Percentiles rank a stretch among this genome's conserved stretches.
Evolutionary conservation across 805 yeast species (phyloP).

Genomic region (Teunomyces gatunensis): DNA sequence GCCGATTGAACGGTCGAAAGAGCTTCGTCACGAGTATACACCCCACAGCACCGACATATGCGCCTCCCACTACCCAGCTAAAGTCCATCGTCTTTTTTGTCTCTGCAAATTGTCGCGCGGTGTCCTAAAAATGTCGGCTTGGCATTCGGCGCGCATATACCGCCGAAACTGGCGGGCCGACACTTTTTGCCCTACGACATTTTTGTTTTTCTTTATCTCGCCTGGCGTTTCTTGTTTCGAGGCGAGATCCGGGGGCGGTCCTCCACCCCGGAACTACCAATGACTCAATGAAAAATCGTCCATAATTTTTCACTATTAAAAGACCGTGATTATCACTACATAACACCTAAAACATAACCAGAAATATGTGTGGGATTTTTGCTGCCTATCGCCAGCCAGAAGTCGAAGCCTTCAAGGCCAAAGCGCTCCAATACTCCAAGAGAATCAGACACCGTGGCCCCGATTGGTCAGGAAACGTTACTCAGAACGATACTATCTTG

Average conservation of each 20-base stretch:
- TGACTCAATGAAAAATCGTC: conserved; percentile 4
- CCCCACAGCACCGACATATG: background rate
- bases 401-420: conserved; percentile 75
- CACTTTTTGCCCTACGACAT: background rate
- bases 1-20: conserved; percentile 14
- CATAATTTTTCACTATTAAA: conserved; percentile 3
- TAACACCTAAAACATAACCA: background rate
- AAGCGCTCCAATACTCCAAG: conserved; percentile 87
- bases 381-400: conserved; percentile 86
- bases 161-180: background rate
- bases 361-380: conserved; percentile 92
- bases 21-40: conserved; percentile 14
- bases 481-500: conserved; percentile 75
- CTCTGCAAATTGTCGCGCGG: no score
- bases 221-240: background rate
- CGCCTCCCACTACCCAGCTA: background rate
- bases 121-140: no score
- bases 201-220: background rate
- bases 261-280: background rate
- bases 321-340: background rate
- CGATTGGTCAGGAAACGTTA: conserved; percentile 94
- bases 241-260: background rate
- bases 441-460: conserved; percentile 99
- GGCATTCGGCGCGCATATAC: no score
- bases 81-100: background rate